Percentiles rank a stretch among this genome's conserved stretches.
These are phyloP conservation scores for Colletotrichum salicis DNA, from an alignment of 2,329 filamentous ascomycete genomes.

Conservation along the genomic window DNA sequence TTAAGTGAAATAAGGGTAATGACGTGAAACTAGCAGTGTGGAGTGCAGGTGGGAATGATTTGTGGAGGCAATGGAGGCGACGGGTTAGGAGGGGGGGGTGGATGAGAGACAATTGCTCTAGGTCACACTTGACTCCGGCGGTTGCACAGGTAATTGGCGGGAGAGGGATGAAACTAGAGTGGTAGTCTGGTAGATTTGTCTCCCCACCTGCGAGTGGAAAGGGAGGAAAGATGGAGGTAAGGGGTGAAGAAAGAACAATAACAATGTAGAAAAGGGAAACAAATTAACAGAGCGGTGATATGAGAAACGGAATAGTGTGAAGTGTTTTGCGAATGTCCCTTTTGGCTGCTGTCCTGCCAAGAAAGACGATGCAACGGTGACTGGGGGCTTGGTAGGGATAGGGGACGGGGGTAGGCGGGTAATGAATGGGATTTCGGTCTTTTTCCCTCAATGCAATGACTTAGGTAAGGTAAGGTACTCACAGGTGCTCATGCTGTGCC, in stretches of 20 bases:
- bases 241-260: background rate
- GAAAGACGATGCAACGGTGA: conserved; percentile 6
- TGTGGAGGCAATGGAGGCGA: conserved; percentile 10
- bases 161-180: background rate
- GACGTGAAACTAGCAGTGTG: conserved; percentile 33
- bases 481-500: conserved; percentile 32
- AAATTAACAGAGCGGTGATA: background rate
- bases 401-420: conserved; percentile 7
- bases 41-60: conserved; percentile 25
- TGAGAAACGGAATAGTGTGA: background rate
- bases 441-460: background rate
- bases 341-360: background rate
- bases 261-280: background rate
- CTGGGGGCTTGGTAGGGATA: background rate
- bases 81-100: background rate
- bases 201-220: background rate
- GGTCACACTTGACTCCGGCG: background rate
- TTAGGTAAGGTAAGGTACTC: conserved; percentile 11
- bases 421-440: background rate
- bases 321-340: conserved; percentile 3
- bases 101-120: background rate
- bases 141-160: conserved; percentile 13
- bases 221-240: background rate
- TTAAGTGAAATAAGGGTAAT: conserved; percentile 29
- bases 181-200: background rate